phyloP scores from a whole-genome alignment of 2,329 filamentous ascomycete species.

The Fonsecaea monophora region DNA sequence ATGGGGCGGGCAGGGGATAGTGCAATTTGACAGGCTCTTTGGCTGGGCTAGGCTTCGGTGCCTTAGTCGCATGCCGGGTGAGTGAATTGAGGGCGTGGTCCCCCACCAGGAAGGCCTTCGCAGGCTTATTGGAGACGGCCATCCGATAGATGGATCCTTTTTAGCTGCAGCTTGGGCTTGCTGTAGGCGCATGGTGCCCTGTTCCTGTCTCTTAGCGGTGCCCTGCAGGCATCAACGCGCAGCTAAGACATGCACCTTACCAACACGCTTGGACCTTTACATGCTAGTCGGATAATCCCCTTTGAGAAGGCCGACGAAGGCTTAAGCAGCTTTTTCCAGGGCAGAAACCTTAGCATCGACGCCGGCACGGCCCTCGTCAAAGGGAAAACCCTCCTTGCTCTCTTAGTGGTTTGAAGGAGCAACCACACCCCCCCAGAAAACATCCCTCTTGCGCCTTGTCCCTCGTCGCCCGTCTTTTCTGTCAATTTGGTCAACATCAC shows the following conservation, averaged over 20 bases:
- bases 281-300: constrained; percentile 19
- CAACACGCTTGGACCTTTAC: constrained; percentile 21
- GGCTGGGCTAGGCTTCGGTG: neutral
- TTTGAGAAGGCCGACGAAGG: constrained; percentile 8
- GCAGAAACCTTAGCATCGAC: constrained; percentile 27
- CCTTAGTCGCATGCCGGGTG: neutral
- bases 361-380: constrained; percentile 33
- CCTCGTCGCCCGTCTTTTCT: constrained; percentile 26
- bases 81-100: neutral
- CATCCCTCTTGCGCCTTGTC: constrained; percentile 24
- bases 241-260: constrained; percentile 19
- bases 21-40: constrained; percentile 26
- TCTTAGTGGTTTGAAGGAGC: constrained; percentile 8
- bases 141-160: constrained; percentile 12
- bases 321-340: constrained; percentile 12
- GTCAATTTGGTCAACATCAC: constrained; percentile 31
- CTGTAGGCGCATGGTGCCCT: constrained; percentile 9
- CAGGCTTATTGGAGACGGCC: constrained; percentile 1
- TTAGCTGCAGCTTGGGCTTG: constrained; percentile 15
- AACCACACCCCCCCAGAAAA: constrained; percentile 6
- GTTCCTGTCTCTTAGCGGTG: constrained; percentile 20
- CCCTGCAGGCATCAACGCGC: constrained; percentile 24
- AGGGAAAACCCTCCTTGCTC: constrained; percentile 3
- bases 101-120: neutral
- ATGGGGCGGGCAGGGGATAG: constrained; percentile 4